phyloP scores from a whole-genome alignment of 345 rosid species.

The Schrenkiella parvula region DNA sequence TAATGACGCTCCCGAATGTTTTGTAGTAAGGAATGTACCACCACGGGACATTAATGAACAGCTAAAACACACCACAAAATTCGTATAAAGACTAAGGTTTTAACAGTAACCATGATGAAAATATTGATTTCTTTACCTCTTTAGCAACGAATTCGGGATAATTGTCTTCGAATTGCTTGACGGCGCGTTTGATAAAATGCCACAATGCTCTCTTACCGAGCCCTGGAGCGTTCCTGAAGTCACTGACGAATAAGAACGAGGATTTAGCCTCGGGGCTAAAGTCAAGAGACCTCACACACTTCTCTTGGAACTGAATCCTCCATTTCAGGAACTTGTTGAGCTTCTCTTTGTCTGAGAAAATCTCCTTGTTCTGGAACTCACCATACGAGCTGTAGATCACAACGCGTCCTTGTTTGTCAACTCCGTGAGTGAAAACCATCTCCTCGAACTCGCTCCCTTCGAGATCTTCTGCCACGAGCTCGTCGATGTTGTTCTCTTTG shows the following conservation, averaged over 20 bases:
- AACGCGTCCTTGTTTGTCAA: conserved; percentile 77
- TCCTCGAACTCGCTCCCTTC: conserved; percentile 74
- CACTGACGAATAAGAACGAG: conserved; percentile 74
- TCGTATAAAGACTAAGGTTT: background rate
- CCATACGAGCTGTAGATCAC: conserved; percentile 83
- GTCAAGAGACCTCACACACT: conserved; percentile 74
- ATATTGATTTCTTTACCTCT: conserved; percentile 45
- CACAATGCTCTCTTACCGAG: conserved; percentile 74
- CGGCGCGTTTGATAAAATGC: conserved; percentile 66
- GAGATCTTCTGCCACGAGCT: conserved; percentile 52
- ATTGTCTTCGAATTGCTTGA: conserved; percentile 80
- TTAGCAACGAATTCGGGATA: conserved; percentile 88
- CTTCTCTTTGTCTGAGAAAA: conserved; percentile 70
- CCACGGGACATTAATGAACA: conserved; percentile 97
- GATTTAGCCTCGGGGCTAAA: conserved; percentile 66
- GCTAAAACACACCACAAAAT: conserved; percentile 34
- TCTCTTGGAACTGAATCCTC: conserved; percentile 90
- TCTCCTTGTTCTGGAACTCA: conserved; percentile 68
- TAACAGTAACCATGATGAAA: background rate
- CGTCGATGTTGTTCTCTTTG: conserved; percentile 55
- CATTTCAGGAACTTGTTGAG: conserved; percentile 65
- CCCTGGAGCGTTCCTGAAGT: conserved; percentile 85
- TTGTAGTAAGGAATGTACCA: conserved; percentile 85
- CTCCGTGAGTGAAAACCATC: conserved; percentile 74
- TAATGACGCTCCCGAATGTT: conserved; percentile 70